Evolutionary conservation across 139 green algal species (phyloP).

Genomic region (Eudorina sp.): DNA sequence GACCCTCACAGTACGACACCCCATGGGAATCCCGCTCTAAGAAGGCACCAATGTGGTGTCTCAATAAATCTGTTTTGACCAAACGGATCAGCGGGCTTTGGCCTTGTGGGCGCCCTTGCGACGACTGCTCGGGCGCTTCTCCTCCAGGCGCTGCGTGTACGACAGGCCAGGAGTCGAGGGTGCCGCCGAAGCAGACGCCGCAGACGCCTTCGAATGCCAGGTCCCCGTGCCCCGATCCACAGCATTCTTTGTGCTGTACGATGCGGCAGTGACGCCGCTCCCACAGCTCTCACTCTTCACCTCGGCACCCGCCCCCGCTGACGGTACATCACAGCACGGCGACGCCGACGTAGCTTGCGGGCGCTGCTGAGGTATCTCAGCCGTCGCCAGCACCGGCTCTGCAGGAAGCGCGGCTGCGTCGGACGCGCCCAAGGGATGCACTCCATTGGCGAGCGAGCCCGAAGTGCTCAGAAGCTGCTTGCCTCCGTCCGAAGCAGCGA

Average conservation of each 20-base stretch:
- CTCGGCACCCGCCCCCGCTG: not conserved
- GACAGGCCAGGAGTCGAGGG: not conserved
- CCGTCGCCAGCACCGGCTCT: not conserved
- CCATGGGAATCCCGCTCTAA: too few relatives aligned
- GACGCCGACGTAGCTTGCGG: not conserved
- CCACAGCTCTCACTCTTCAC: not conserved
- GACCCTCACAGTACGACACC: too few relatives aligned
- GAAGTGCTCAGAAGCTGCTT: not conserved
- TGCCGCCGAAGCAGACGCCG: not conserved
- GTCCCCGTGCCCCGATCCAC: not conserved
- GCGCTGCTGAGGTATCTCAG: not conserved
- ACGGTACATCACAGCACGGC: not conserved
- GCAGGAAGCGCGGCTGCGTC: too few relatives aligned
- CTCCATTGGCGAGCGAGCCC: not conserved
- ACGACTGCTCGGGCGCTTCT: not conserved
- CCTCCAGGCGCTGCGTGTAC: not conserved
- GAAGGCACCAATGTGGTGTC: not conserved
- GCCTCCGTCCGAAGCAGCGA: too few relatives aligned
- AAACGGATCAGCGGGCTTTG: not conserved
- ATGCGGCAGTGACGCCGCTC: not conserved
- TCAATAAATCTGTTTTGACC: not conserved
- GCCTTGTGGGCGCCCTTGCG: conserved; percentile 20
- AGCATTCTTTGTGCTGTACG: not conserved
- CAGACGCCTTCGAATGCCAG: not conserved
- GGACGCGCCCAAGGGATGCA: too few relatives aligned